Conservation (phyloP, 768 basidiomycete genomes). For the Mycena belliarum region DNA sequence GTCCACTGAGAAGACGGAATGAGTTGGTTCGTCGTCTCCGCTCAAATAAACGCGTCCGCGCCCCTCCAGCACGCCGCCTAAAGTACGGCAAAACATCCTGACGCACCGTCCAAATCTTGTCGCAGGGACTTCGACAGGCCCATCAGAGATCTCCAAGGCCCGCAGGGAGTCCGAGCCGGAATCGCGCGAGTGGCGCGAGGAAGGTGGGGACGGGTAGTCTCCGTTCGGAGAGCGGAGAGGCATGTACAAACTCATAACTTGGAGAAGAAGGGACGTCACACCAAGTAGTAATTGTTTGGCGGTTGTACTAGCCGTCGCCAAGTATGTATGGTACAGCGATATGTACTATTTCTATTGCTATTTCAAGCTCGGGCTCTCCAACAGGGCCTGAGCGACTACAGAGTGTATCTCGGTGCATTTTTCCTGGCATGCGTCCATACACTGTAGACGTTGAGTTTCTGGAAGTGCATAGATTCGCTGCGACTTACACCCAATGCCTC, state of each 20-base stretch:
- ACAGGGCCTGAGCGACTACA: constrained; percentile 70
- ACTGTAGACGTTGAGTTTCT: constrained; percentile 41
- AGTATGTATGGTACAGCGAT: no score
- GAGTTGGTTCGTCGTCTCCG: no score
- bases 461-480: neutral
- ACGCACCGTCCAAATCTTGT: constrained; percentile 38
- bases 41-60: no score
- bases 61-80: no score
- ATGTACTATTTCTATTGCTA: no score
- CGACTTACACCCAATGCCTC: constrained; percentile 57
- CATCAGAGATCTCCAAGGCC: constrained; percentile 76
- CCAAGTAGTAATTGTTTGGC: no score
- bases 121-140: constrained; percentile 39
- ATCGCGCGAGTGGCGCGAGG: constrained; percentile 51
- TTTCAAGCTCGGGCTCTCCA: constrained; percentile 35
- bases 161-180: constrained; percentile 71
- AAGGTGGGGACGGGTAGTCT: constrained; percentile 37
- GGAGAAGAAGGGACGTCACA: no score
- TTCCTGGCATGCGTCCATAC: constrained; percentile 68
- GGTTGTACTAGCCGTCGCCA: no score
- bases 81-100: neutral
- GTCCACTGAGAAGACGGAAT: constrained; percentile 28
- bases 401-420: constrained; percentile 76
- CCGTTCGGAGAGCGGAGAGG: constrained; percentile 46
- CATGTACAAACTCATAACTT: constrained; percentile 50